phyloP scores from a whole-genome alignment of 768 basidiomycete genomes.

The Boletus edulis region DNA sequence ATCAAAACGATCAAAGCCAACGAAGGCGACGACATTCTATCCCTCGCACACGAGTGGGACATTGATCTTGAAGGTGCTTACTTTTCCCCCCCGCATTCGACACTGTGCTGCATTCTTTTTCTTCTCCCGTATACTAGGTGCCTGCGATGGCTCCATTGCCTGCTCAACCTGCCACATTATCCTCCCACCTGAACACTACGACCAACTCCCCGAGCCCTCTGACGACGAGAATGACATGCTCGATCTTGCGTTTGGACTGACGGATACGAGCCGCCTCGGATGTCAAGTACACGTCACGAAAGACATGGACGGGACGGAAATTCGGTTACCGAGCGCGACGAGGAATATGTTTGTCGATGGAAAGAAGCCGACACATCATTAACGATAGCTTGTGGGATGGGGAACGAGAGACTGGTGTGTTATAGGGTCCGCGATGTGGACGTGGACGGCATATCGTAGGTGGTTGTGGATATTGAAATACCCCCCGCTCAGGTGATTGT shows the following conservation, averaged over 20 bases:
- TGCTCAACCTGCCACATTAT: constrained; percentile 99
- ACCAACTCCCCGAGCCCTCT: constrained; percentile 85
- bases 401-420: neutral
- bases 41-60: constrained; percentile 92
- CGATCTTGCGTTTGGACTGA: constrained; percentile 95
- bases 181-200: constrained; percentile 57
- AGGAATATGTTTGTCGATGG: constrained; percentile 97
- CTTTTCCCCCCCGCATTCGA: neutral
- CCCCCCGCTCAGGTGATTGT: constrained; percentile 7
- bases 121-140: constrained; percentile 51
- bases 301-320: constrained; percentile 81
- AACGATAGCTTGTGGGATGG: neutral
- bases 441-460: constrained; percentile 4
- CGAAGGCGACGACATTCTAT: constrained; percentile 91
- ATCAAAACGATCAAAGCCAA: constrained; percentile 89
- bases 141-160: constrained; percentile 94
- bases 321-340: constrained; percentile 86
- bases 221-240: constrained; percentile 99
- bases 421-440: neutral
- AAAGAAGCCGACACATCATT: constrained; percentile 53
- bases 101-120: neutral
- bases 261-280: constrained; percentile 84
- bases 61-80: constrained; percentile 88
- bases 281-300: constrained; percentile 78
- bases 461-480: constrained; percentile 16